Base-by-base conservation (phyloP, 148 eudicot genomes). In the Chenopodium formosanum region DNA sequence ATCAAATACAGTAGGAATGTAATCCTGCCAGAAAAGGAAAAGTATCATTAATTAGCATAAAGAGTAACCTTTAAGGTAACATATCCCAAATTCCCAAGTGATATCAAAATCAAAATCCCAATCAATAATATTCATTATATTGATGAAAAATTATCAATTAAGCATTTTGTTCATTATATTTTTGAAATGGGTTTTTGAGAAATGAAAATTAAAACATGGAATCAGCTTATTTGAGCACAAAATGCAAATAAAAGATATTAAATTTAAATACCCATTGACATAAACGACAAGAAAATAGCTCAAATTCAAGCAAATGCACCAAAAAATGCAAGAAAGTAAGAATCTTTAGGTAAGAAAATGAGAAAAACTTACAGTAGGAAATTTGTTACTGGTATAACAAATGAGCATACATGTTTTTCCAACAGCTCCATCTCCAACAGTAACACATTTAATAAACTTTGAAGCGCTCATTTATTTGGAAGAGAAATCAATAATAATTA, bases 341-440 rank as follows among this genome's bases (percentile, higher is more conserved):
- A 37, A 70, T 53, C 69, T 75, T 69, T 22, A 25, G 25, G 4
- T 53, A 48, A 14, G 5, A n/a, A 62, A 60, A 75, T 27, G 19
- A 27, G 63, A 56, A 70, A 68, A 77, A 88, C 95, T 86, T 77
- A 95, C 98, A 87, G 98, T 95, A 46, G 98, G 98, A 80, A 95
- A 95, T 86, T 91, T 93, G 92, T 95, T 95, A 80, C 98, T 93
- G 64, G 98, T 95, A 85, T 95, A 95, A 81, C 97, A 95, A 86
- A 95, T 95, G 81, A 95, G 97, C 97, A 95, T 90, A 83, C 97
- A 95, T 29, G 98, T 95, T 73, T 95, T 95, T 12, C 98, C 98
- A 81, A 95, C 98, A 89, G 98, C 98, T 79, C 98, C 98, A 88
- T 95, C 98, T 77, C 98, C 98, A 75, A 95, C 98, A 72, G 96